Base-by-base conservation (phyloP, 1,284 basidiomycete species). In the Spongiforma sp. region DNA sequence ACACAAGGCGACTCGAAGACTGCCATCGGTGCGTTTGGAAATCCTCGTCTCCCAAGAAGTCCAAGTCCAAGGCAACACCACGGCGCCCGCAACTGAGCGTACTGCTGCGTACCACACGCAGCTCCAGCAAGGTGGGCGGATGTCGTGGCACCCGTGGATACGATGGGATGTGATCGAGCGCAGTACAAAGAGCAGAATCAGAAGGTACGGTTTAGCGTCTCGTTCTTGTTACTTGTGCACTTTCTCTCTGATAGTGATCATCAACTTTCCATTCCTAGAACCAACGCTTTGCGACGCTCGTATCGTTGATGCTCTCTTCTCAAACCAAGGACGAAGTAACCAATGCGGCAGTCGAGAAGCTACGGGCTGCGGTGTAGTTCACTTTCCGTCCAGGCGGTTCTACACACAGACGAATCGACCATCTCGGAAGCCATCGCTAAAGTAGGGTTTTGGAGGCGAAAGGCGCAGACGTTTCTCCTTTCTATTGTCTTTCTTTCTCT, bases 321-420 rank as follows among this genome's bases (percentile, higher is more conserved):
- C 96, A 98, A 77, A 99, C 97, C 4, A 99, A 97, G 76, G 94
- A 97, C 75, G 89, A 94, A 69, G 90, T 96, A 17, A 97, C 94
- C 0, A 89, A 94, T 59, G 88, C 91, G 2, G 97, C 97, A 0
- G 89, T 98, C 1, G 76, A 81, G 4, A 93, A 91, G 68, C 83
- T 99, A 2, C 90, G 95, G 26, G 74, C 77, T 0, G 86, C 87
- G 0, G 77, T 99, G 93, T 1, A 93, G 93, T 1, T 91, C 88
- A 3, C 77, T 99, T 24, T 91, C 89, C 1, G 82, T 98, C 1
- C 83, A 89, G n/a, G 88, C 84, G 0, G 74, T 99, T 19, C 80
- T 94, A 10, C 79, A 80, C 0, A 91, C 94, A 1, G 82, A 89
- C 7, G 85, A 89, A 3, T 75, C 80, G 3, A 77, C 80, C 5